Percentiles rank a stretch among this genome's conserved stretches.
These are phyloP conservation scores for Aspergillus sp. DNA, from an alignment of 2,329 filamentous ascomycete genomes.

Conservation along the genomic window DNA sequence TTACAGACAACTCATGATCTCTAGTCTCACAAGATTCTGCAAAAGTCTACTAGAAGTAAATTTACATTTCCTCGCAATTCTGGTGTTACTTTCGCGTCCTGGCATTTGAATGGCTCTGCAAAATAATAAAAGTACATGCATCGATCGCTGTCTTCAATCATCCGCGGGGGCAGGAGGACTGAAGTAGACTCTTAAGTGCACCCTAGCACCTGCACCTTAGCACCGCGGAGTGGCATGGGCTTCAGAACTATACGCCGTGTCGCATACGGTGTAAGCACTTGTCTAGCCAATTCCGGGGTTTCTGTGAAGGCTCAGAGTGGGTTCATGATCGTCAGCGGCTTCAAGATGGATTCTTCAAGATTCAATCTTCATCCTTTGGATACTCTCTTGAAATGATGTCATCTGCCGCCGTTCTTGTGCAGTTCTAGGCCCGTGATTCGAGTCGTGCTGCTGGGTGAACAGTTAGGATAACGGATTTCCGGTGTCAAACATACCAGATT, in stretches of 20 bases:
- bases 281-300: background rate
- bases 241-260: background rate
- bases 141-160: background rate
- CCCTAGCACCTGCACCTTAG: no score
- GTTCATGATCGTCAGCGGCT: background rate
- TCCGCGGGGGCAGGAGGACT: background rate
- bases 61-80: background rate
- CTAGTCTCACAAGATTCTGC: background rate
- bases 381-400: conserved; percentile 2
- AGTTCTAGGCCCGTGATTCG: conserved; percentile 1
- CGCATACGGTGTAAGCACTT: background rate
- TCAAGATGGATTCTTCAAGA: background rate
- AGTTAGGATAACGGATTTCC: background rate
- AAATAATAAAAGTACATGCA: background rate
- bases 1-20: background rate
- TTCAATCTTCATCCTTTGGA: background rate
- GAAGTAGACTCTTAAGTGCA: no score
- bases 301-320: background rate
- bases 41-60: background rate
- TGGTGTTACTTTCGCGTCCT: background rate
- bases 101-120: background rate
- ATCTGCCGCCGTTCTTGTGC: background rate
- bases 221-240: background rate
- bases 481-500: background rate
- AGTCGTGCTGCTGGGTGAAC: background rate